phyloP scores from a whole-genome alignment of 2,329 filamentous ascomycete species.

The Sclerotinia subarctica region DNA sequence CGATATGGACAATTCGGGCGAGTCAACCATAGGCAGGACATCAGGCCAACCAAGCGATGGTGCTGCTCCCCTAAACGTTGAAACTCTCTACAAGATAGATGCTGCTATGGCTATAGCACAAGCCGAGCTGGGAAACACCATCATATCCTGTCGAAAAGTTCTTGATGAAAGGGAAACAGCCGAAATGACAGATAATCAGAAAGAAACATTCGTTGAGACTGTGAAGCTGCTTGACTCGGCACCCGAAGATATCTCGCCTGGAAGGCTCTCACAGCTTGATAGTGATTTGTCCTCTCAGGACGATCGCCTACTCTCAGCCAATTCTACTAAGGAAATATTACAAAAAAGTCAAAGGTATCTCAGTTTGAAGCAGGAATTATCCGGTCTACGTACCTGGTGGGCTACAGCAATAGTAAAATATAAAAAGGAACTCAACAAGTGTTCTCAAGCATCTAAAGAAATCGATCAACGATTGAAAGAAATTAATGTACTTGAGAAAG shows the following conservation, averaged over 20 bases:
- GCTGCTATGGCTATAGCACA: background rate
- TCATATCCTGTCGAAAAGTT: background rate
- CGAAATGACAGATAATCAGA: background rate
- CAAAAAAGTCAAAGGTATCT: background rate
- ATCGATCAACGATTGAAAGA: background rate
- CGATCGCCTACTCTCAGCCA: no score
- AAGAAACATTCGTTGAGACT: background rate
- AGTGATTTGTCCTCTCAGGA: background rate
- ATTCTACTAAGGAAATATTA: background rate
- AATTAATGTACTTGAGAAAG: background rate
- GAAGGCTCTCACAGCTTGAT: background rate
- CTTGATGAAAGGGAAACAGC: background rate
- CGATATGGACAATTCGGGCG: no score
- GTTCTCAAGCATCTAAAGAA: background rate
- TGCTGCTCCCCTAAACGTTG: background rate
- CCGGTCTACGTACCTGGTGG: background rate
- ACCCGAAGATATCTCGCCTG: accelerated
- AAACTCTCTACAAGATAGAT: background rate
- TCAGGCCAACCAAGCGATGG: background rate
- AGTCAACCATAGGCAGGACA: background rate
- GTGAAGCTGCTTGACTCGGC: background rate
- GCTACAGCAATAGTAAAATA: background rate
- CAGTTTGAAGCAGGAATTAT: background rate
- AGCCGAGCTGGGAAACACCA: background rate
- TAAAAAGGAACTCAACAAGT: background rate